Conservation (phyloP, 768 basidiomycete genomes). For the Pleurotus tuber-regium region DNA sequence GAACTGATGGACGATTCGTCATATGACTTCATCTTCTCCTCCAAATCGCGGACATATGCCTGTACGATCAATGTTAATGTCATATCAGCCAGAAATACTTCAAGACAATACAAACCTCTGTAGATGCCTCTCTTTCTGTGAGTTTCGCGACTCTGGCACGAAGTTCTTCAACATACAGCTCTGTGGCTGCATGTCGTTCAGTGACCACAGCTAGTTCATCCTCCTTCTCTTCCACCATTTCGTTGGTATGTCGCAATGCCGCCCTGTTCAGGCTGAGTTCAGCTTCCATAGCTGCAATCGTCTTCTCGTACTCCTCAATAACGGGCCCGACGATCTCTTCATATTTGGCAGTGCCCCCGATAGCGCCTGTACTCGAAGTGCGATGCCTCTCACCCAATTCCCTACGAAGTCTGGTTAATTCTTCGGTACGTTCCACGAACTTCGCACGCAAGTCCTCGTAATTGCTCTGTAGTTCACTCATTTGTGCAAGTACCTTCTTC, state of each 20-base stretch:
- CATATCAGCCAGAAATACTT: no score
- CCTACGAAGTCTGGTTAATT: conserved; percentile 74
- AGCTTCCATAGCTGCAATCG: conserved; percentile 91
- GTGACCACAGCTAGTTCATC: conserved; percentile 65
- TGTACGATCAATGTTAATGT: conserved; percentile 33
- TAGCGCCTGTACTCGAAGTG: conserved; percentile 45
- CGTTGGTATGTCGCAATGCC: conserved; percentile 87
- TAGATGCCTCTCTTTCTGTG: conserved; percentile 84
- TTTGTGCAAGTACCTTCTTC: conserved; percentile 75
- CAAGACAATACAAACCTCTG: conserved; percentile 60
- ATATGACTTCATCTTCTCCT: conserved; percentile 84
- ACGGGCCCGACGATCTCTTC: conserved; percentile 96
- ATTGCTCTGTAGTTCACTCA: conserved; percentile 82
- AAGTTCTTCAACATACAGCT: conserved; percentile 86
- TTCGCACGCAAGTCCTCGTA: conserved; percentile 82
- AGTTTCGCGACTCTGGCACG: conserved; percentile 77
- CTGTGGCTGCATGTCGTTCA: conserved; percentile 74
- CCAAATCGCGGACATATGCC: conserved; percentile 92
- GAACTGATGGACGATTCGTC: conserved; percentile 78
- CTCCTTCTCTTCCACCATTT: conserved; percentile 90
- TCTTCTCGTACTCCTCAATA: conserved; percentile 98
- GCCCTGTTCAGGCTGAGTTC: conserved; percentile 86
- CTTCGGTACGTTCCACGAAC: conserved; percentile 86
- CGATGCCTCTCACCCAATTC: conserved; percentile 78
- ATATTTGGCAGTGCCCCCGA: conserved; percentile 73